Base-by-base conservation (phyloP, 208 protist genomes). In the Trypanosomatidae sp. region DNA sequence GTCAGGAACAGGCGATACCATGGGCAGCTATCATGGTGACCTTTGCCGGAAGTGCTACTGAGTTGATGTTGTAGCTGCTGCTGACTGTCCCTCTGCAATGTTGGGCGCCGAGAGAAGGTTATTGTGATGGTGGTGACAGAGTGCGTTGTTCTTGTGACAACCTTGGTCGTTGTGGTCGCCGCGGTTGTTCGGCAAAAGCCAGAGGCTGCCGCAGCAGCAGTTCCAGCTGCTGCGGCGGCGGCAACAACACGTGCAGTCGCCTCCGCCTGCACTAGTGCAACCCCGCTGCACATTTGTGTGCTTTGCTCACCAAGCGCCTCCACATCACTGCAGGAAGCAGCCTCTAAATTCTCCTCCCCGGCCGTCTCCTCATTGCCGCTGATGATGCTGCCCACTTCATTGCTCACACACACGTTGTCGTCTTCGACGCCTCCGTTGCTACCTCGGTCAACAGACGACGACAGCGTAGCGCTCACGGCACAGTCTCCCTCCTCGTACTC, bases 1-100 rank as follows among this genome's bases (percentile, higher is more conserved):
- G 30, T 73, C 17, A 80, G 43, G 55, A 80, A 80, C 12, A 80
- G 70, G 9, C 55, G 25, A 33, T 71, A 58, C 76, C 76, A 80
- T 56, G 76, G 76, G 30, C 76, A 80, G 70, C 43, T 62, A 30
- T 17, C n/a, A 43, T 62, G 53, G 52, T 72, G 68, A 28, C 68
- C 39, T 12, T 4, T 25, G 55, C 19, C 19, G 17, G 46, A 8
- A 22, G 7, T 5, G 13, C 9, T 9, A 17, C 25, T 9, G 30
- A 13, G 30, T 19, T n/a, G 47, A 15, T 56, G 30, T 36, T 8
- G 56, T 19, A 56, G 59, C 17, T 47, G 25, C 39, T 22, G 7
- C 66, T 59, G 46, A 8, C 17, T 9, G 19, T 25, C 46, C 25
- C 67, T 39, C 13, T 64, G 69, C 9, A 41, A 43, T 15, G 55